Percentiles rank a stretch among this genome's conserved stretches.
phyloP scores from a whole-genome alignment of 768 basidiomycete genomes.

The Sutorius australiensis region DNA sequence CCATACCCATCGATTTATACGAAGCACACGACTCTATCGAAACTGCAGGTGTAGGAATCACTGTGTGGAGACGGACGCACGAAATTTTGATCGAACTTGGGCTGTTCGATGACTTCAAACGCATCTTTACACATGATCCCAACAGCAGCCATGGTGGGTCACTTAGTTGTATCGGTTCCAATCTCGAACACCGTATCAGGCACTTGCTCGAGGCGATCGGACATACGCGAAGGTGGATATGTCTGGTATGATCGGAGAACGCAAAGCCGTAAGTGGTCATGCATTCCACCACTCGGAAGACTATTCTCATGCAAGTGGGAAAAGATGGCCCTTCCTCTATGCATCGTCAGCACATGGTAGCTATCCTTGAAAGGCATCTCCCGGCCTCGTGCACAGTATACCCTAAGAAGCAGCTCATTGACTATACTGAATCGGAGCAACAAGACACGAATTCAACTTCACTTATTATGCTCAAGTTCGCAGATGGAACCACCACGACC shows the following conservation, averaged over 20 bases:
- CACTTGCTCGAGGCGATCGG: constrained; percentile 15
- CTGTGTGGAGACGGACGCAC: constrained; percentile 47
- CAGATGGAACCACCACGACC: constrained; percentile 18
- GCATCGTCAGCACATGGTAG: constrained; percentile 25
- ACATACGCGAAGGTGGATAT: constrained; percentile 32
- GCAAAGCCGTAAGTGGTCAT: constrained; percentile 17
- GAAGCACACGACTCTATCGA: constrained; percentile 42
- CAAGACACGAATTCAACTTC: constrained; percentile 27
- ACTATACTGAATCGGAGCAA: constrained; percentile 7
- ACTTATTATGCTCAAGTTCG: constrained; percentile 9
- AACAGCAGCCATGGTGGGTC: background rate
- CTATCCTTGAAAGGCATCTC: constrained; percentile 16
- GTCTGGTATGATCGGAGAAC: constrained; percentile 21
- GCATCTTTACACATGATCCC: background rate
- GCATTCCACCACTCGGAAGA: background rate
- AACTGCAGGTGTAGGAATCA: constrained; percentile 40
- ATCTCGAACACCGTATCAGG: background rate
- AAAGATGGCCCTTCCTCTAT: constrained; percentile 9
- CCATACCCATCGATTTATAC: constrained; percentile 41
- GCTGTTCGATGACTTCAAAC: constrained; percentile 33
- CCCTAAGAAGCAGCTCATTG: constrained; percentile 17
- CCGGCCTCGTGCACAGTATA: constrained; percentile 20
- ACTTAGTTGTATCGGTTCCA: background rate
- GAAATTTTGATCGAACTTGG: constrained; percentile 42
- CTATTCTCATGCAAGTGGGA: background rate